phyloP scores from a whole-genome alignment of 305 asterid genomes.

The Solanum chacoense region DNA sequence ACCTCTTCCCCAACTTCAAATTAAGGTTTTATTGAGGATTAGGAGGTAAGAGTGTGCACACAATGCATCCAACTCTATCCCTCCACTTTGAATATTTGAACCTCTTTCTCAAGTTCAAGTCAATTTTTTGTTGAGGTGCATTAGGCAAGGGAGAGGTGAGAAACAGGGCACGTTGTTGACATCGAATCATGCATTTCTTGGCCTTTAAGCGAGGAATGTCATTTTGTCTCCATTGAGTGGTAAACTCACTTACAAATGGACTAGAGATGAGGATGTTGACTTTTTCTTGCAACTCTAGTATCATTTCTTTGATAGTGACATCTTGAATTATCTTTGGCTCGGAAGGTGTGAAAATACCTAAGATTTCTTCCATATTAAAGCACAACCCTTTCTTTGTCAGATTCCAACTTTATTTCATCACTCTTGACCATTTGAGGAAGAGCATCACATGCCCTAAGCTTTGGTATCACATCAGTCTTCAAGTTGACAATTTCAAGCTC shows the following conservation, averaged over 20 bases:
- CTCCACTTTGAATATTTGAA: not conserved
- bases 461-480: not conserved
- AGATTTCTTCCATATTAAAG: not conserved
- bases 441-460: not conserved
- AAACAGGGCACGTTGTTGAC: not conserved
- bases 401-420: not conserved
- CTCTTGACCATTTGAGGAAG: not conserved
- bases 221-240: not conserved
- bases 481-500: not conserved
- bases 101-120: not conserved
- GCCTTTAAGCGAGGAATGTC: not conserved
- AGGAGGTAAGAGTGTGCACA: not conserved
- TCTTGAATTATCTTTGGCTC: not conserved
- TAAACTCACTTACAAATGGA: not conserved
- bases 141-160: not conserved
- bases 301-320: not conserved
- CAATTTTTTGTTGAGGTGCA: not conserved
- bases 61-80: not conserved
- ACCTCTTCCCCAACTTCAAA: not conserved
- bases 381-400: not conserved
- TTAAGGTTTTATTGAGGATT: not conserved
- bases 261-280: not conserved
- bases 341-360: not conserved
- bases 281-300: not conserved
- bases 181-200: not conserved